Conservation (phyloP, 768 basidiomycete species). For the Suillus sp. region DNA sequence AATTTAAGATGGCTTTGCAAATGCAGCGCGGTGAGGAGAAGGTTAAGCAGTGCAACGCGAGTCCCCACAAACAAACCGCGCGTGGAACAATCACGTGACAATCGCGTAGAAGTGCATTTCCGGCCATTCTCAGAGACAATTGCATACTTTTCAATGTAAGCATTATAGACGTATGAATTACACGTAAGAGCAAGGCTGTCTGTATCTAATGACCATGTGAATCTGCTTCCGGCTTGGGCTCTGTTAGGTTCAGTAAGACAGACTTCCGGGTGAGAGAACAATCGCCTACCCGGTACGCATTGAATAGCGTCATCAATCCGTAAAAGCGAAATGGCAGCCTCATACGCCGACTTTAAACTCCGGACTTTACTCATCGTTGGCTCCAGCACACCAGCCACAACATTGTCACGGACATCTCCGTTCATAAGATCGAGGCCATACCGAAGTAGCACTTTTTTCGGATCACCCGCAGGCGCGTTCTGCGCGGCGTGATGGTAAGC, state of each 20-base stretch:
- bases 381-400: constrained; percentile 90
- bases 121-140: constrained; percentile 5
- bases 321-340: constrained; percentile 92
- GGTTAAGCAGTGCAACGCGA: constrained; percentile 16
- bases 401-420: constrained; percentile 94
- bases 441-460: constrained; percentile 85
- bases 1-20: constrained; percentile 11
- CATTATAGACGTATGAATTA: constrained; percentile 19
- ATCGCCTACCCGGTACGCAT: constrained; percentile 74
- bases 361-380: constrained; percentile 97
- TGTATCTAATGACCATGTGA: constrained; percentile 67
- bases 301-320: constrained; percentile 97
- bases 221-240: constrained; percentile 71
- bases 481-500: constrained; percentile 97
- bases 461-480: constrained; percentile 86
- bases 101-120: constrained; percentile 3
- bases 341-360: constrained; percentile 95
- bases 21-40: constrained; percentile 24
- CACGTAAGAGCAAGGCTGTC: constrained; percentile 15
- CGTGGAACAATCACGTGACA: constrained; percentile 33
- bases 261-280: constrained; percentile 12
- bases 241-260: constrained; percentile 40
- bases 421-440: constrained; percentile 95
- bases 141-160: constrained; percentile 2
- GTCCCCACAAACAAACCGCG: constrained; percentile 25